A percentile compares a stretch with the other conserved stretches of the same genome.
Conservation (phyloP, 2,329 filamentous ascomycete genomes). For the Aspergillus sp. region DNA sequence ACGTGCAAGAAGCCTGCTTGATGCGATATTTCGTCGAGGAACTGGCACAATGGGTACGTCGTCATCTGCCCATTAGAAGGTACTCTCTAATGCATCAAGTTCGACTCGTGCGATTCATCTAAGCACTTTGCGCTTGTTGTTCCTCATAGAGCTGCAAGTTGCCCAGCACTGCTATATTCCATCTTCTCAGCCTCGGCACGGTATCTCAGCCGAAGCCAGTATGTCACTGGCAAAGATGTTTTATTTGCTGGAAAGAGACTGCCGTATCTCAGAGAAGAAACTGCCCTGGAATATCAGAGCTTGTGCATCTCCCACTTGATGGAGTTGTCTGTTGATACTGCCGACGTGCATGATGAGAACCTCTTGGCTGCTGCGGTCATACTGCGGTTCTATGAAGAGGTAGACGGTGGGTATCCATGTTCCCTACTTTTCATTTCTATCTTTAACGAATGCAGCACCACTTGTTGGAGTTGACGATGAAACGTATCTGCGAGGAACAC, state of each 20-base stretch:
- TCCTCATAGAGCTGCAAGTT: slow-evolving; percentile 34
- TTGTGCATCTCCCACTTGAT: slow-evolving; percentile 35
- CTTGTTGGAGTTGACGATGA: slow-evolving; percentile 15
- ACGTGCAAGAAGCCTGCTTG: slow-evolving; percentile 8
- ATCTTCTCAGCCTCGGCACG: slow-evolving; percentile 33
- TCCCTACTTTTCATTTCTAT: not conserved
- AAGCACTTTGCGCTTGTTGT: slow-evolving; percentile 36
- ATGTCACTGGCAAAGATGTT: slow-evolving; percentile 5
- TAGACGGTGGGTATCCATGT: slow-evolving; percentile 25
- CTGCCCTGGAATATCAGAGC: slow-evolving; percentile 35
- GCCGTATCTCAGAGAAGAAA: slow-evolving; percentile 21
- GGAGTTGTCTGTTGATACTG: slow-evolving; percentile 12
- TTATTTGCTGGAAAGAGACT: slow-evolving; percentile 10
- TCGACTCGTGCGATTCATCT: slow-evolving; percentile 38
- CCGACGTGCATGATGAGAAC: slow-evolving; percentile 4
- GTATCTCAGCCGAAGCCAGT: slow-evolving; percentile 22
- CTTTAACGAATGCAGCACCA: slow-evolving; percentile 6
- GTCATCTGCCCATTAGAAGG: not conserved
- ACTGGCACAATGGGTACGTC: slow-evolving; percentile 11
- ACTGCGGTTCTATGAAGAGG: slow-evolving; percentile 40
- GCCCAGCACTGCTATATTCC: slow-evolving; percentile 34
- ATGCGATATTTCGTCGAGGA: slow-evolving; percentile 15
- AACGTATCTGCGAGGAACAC: slow-evolving; percentile 16
- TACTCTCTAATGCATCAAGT: slow-evolving; percentile 6
- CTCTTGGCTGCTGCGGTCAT: slow-evolving; percentile 39